Percentiles rank a stretch among this genome's conserved stretches.
Conservation (phyloP, 2,329 filamentous ascomycete species). For the Phyllosticta citrichinensis region DNA sequence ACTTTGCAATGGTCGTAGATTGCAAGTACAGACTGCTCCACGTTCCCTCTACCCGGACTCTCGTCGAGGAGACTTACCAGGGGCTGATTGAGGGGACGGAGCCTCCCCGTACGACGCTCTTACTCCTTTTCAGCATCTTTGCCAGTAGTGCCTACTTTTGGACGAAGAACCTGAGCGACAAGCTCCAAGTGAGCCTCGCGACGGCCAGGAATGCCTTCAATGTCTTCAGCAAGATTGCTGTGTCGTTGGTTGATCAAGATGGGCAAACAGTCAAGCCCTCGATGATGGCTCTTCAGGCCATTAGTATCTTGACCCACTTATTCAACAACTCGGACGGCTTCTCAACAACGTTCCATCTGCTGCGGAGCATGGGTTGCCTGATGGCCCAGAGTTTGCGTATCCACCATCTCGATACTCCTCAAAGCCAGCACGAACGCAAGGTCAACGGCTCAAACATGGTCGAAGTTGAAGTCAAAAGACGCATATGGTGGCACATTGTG, state of each 20-base stretch:
- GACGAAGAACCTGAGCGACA: conserved; percentile 11
- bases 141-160: conserved; percentile 25
- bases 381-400: conserved; percentile 16
- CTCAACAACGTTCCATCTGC: conserved; percentile 21
- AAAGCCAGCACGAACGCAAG: not conserved
- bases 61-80: not conserved
- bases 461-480: conserved; percentile 26
- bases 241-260: not conserved
- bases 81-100: not conserved
- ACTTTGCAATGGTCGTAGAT: not conserved
- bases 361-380: conserved; percentile 23
- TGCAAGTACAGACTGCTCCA: not conserved
- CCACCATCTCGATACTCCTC: conserved; percentile 14
- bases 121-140: conserved; percentile 24
- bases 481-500: conserved; percentile 34
- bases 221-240: not conserved
- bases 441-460: conserved; percentile 15
- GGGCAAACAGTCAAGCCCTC: conserved; percentile 13
- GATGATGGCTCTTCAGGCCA: conserved; percentile 28
- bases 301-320: conserved; percentile 25
- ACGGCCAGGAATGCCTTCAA: not conserved
- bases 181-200: not conserved
- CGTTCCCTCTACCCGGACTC: not conserved
- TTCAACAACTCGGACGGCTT: conserved; percentile 28
- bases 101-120: conserved; percentile 10